A percentile compares a stretch with the other conserved stretches of the same genome.
Conservation (phyloP, 1,139 yeast genomes). For the Debaryomycetaceae sp. region DNA sequence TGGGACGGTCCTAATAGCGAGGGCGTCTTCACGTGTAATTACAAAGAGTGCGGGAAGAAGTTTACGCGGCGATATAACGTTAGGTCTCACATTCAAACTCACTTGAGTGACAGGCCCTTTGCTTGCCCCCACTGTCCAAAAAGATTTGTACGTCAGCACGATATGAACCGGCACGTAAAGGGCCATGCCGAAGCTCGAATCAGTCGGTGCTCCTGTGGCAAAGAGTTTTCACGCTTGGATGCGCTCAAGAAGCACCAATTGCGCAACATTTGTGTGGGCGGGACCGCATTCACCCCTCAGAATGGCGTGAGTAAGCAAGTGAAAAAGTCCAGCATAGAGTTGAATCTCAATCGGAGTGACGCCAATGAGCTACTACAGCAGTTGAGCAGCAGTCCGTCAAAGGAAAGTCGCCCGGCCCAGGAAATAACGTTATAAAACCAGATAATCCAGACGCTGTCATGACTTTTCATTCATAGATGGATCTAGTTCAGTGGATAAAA, state of each 20-base stretch:
- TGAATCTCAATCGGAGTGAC: conserved; percentile 11
- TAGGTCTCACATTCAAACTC: conserved; percentile 96
- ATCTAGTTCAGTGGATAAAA: too few species aligned
- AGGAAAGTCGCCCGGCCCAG: too few species aligned
- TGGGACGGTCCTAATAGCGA: conserved; percentile 72
- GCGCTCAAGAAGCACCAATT: conserved; percentile 76
- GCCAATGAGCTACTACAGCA: conserved; percentile 12
- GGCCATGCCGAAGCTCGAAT: conserved; percentile 73
- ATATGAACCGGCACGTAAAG: conserved; percentile 79
- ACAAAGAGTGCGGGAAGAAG: conserved; percentile 68
- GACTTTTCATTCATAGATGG: too few species aligned
- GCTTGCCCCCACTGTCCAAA: conserved; percentile 52
- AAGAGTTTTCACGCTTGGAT: conserved; percentile 81
- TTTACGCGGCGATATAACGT: conserved; percentile 88
- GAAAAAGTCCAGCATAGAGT: conserved; percentile 7
- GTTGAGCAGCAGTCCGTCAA: too few species aligned
- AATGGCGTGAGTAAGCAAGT: conserved; percentile 20
- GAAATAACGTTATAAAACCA: too few species aligned
- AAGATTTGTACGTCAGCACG: conserved; percentile 83
- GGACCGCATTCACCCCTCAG: conserved; percentile 23
- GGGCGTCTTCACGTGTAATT: conserved; percentile 61
- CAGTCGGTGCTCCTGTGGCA: conserved; percentile 78
- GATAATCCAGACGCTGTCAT: too few species aligned
- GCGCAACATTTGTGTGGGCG: conserved; percentile 72
- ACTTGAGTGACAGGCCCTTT: conserved; percentile 86